These are phyloP conservation scores for Fusarium praegraminearum DNA, from an alignment of 2,329 filamentous ascomycete species.

Conservation along the genomic window DNA sequence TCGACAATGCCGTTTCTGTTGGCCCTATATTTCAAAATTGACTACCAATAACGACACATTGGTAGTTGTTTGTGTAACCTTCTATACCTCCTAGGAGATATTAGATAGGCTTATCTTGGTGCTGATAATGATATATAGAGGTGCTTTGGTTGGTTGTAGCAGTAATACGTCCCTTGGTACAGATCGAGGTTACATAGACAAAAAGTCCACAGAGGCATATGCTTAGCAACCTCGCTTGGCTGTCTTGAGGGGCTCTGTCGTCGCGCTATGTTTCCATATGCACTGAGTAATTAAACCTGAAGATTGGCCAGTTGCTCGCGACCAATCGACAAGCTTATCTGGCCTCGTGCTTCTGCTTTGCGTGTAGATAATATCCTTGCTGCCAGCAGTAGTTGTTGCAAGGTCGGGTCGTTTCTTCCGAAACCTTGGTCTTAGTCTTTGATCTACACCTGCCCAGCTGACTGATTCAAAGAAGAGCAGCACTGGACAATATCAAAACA, in stretches of 20 bases:
- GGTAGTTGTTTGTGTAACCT: not conserved
- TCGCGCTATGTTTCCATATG: not conserved
- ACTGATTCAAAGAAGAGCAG: conserved; percentile 19
- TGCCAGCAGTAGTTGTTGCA: not conserved
- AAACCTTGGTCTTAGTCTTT: conserved; percentile 21
- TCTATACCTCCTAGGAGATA: not conserved
- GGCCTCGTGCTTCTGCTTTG: not conserved
- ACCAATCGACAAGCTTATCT: not conserved
- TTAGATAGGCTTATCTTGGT: not conserved
- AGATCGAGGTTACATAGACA: not conserved
- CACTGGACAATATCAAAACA: conserved; percentile 42
- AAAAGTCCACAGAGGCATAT: not conserved
- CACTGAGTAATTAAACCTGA: not conserved
- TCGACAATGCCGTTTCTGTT: not conserved
- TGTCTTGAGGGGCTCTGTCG: not conserved
- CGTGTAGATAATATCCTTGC: not conserved
- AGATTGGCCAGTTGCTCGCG: not conserved
- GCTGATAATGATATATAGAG: not conserved
- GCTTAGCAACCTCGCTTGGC: not conserved
- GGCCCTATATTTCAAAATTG: not conserved
- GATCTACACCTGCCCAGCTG: conserved; percentile 21
- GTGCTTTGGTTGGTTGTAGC: not conserved
- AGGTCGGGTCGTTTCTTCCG: not conserved
- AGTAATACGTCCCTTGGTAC: not conserved
- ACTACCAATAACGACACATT: not conserved